Conservation (phyloP, 768 basidiomycete genomes). For the Mycena belliarum region DNA sequence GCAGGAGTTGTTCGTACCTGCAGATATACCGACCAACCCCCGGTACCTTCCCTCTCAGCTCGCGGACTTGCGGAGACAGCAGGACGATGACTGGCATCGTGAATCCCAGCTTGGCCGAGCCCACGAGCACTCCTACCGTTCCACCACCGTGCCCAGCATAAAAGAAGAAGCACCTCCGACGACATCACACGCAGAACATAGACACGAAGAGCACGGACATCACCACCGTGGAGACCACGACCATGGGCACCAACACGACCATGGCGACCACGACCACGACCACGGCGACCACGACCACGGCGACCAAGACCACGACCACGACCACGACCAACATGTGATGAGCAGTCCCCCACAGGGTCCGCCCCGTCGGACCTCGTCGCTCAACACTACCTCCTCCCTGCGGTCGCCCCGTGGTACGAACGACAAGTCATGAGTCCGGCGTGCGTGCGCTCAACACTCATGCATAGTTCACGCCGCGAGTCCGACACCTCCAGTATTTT, state of each 20-base stretch:
- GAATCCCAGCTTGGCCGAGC: neutral
- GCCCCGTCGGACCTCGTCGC: conserved; percentile 17
- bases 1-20: conserved; percentile 73
- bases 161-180: conserved; percentile 14
- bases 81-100: conserved; percentile 27
- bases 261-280: conserved; percentile 7
- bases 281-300: conserved; percentile 10
- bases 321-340: neutral
- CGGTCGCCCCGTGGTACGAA: conserved; percentile 22
- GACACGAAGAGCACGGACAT: too few relatives aligned
- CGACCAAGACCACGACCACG: conserved; percentile 4
- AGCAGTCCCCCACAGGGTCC: conserved; percentile 13
- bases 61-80: conserved; percentile 32
- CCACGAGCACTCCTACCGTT: neutral
- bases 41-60: conserved; percentile 29
- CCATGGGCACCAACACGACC: neutral
- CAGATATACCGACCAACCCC: conserved; percentile 46
- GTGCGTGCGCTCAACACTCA: conserved; percentile 7
- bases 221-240: too few relatives aligned
- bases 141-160: conserved; percentile 13
- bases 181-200: neutral
- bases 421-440: conserved; percentile 13
- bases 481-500: conserved; percentile 19
- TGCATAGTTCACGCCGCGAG: conserved; percentile 12
- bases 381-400: conserved; percentile 13